Evolutionary conservation across 2,329 filamentous ascomycete genomes (phyloP).

Genomic region (Colletotrichum incanum): DNA sequence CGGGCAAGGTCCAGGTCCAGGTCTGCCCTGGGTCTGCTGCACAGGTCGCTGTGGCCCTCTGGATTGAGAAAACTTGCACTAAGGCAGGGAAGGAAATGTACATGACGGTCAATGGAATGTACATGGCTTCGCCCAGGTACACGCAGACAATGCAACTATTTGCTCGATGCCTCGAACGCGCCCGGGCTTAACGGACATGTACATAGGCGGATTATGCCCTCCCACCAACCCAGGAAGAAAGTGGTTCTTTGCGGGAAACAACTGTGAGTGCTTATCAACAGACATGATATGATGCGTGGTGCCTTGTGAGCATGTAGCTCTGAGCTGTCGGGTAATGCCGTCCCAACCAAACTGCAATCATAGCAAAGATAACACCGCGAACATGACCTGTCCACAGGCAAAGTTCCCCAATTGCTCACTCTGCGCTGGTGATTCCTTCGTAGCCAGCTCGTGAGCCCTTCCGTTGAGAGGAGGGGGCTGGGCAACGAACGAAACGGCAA

Average conservation of each 20-base stretch:
- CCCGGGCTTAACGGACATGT: neutral
- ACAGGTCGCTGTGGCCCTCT: slow-evolving; percentile 28
- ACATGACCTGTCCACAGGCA: no score
- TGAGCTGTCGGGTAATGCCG: neutral
- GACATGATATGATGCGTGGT: neutral
- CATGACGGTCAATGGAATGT: slow-evolving; percentile 22
- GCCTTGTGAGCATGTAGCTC: neutral
- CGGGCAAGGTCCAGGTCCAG: slow-evolving; percentile 10
- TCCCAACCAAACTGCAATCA: neutral
- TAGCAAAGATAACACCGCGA: no score
- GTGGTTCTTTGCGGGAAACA: neutral
- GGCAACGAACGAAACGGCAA: slow-evolving; percentile 10
- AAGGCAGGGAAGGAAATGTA: slow-evolving; percentile 20
- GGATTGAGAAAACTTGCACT: slow-evolving; percentile 3
- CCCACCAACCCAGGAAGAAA: neutral
- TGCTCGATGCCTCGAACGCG: neutral
- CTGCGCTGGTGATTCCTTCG: no score
- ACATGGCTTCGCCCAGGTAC: slow-evolving; percentile 21
- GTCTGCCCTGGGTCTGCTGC: slow-evolving; percentile 23
- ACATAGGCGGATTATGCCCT: slow-evolving; percentile 1
- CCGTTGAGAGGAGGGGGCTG: neutral
- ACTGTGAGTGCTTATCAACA: neutral
- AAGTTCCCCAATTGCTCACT: no score
- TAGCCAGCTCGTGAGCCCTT: neutral
- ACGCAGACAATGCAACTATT: neutral